Evolutionary conservation across 2,329 filamentous ascomycete species (phyloP), one percentile per base, ranked within the genome.

Genomic region (Scedosporium apiospermum): DNA sequence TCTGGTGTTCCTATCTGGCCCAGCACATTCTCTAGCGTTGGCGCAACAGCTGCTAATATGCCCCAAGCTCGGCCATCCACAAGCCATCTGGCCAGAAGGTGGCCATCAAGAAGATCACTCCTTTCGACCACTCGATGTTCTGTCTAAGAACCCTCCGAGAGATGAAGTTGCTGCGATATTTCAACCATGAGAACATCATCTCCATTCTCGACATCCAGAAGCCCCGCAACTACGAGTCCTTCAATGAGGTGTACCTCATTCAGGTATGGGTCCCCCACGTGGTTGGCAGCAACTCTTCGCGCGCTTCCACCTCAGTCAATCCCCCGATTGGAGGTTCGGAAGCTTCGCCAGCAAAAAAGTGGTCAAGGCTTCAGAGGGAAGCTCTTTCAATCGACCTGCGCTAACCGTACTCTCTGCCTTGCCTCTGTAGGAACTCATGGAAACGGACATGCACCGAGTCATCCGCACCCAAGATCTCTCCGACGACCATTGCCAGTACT

Each of bases 181-280:
- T 99, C 82, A 99, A 98, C 79, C 95, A 99, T 75, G 95, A 99
- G 79, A 99, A 99, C 78, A 98, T 99, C 80, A 99, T 99, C 74
- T 98, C 93, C 61, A 99, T 99, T 70, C 87, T 99, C 69, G 95
- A 99, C 75, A 99, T 99, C 69, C 95, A 99, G 79, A 96, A 97
- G 80, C 95, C 95, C 51, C 86, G 93, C 71, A 96, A 89, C 80
- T 98, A 96, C 73, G 93, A 98, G 73, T 89, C 87, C 61, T 99
- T 99, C 77, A 93, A 93, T 63, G 95, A 99, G 77, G 95, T 99
- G 66, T 99, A 99, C 75, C 87, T 99, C 69, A 98, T 99, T 69
- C 95, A 98, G 82, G 93, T 96, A 80, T 63, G 80, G 67, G 44
- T 46, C 7, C 34, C 42, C 23, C 6, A 10, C 10, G 34, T 38